A percentile compares a stretch with the other conserved stretches of the same genome.
These are phyloP conservation scores for Claviceps africana DNA, from an alignment of 2,329 filamentous ascomycete genomes.

Conservation along the genomic window DNA sequence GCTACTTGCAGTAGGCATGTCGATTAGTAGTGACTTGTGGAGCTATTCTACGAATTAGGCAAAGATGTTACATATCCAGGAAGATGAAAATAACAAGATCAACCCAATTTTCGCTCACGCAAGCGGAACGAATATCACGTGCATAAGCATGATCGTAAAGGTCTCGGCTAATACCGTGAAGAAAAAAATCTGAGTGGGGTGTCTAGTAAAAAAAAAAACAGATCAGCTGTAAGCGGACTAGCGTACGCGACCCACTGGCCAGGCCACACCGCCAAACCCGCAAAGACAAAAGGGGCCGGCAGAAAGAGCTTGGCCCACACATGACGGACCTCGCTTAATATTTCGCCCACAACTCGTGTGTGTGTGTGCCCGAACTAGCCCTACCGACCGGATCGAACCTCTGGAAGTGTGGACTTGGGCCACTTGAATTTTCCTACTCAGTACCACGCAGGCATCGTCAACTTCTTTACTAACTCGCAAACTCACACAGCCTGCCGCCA, in stretches of 20 bases:
- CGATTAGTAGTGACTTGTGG: not conserved
- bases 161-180: constrained; percentile 4
- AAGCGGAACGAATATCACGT: not conserved
- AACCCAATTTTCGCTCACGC: not conserved
- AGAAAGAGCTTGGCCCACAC: not conserved
- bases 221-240: constrained; percentile 5
- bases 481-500: not conserved
- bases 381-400: not conserved
- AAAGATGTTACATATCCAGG: not conserved
- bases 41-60: not conserved
- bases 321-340: constrained; percentile 23
- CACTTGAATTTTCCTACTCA: constrained; percentile 13
- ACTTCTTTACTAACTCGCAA: constrained; percentile 9
- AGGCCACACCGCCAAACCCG: not conserved
- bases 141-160: not conserved
- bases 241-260: constrained; percentile 11
- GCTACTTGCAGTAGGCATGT: not conserved
- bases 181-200: constrained; percentile 4
- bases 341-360: constrained; percentile 23
- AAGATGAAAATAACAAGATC: not conserved
- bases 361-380: constrained; percentile 8
- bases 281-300: not conserved
- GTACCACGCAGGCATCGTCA: constrained; percentile 18
- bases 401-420: not conserved
- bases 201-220: not conserved